These are phyloP conservation scores for Oxytropis ochrocephala DNA, from an alignment of 306 rosid genomes.

Conservation along the genomic window DNA sequence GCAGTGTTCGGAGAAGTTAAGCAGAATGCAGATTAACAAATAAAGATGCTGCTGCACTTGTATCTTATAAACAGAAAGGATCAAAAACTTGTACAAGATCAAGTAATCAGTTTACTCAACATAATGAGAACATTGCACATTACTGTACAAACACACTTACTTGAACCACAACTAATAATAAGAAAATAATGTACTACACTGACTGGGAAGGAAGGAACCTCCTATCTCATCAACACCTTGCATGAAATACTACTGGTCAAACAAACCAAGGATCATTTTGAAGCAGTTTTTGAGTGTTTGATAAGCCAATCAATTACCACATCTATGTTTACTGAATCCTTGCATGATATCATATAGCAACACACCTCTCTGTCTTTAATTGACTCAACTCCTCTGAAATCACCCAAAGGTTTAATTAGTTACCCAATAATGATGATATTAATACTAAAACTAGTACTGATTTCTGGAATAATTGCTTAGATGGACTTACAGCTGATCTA, in stretches of 20 bases:
- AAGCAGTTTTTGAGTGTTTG: constrained; percentile 81
- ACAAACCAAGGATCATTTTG: constrained; percentile 28
- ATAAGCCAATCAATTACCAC: constrained; percentile 92
- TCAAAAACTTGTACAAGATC: background rate
- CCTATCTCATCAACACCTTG: background rate
- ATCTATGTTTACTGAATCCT: constrained; percentile 89
- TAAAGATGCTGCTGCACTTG: background rate
- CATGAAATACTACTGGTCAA: background rate
- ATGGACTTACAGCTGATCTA: constrained; percentile 78
- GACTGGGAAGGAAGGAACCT: background rate
- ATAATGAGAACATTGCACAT: constrained; percentile 1
- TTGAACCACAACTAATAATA: constrained; percentile 18
- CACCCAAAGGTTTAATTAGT: constrained; percentile 11
- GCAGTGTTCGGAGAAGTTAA: background rate
- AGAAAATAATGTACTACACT: constrained; percentile 12
- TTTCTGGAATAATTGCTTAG: background rate
- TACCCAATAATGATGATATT: background rate
- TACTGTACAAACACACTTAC: constrained; percentile 16
- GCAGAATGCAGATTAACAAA: background rate
- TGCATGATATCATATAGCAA: constrained; percentile 97
- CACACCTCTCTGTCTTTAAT: constrained; percentile 76
- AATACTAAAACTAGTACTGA: background rate
- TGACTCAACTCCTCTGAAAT: constrained; percentile 77
- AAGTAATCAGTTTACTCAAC: background rate
- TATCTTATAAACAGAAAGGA: background rate